Evolutionary conservation across 805 yeast genomes (phyloP).

Genomic region (Yarrowia sp.): DNA sequence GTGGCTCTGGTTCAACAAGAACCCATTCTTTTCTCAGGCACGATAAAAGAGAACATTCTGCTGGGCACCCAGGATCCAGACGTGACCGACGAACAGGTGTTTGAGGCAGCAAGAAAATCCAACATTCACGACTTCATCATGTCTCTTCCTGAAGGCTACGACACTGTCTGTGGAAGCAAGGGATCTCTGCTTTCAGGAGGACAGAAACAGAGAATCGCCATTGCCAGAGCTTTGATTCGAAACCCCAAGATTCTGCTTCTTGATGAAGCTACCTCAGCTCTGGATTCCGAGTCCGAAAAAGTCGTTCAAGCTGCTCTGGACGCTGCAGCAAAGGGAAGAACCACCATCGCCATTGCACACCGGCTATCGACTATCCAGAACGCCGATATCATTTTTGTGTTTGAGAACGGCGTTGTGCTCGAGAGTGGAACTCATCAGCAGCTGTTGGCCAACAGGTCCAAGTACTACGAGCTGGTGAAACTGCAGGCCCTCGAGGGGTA

Average conservation of each 20-base stretch:
- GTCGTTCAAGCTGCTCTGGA: conserved; percentile 75
- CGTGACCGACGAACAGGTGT: conserved; percentile 54
- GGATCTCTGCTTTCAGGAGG: conserved; percentile 74
- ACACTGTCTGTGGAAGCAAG: conserved; percentile 61
- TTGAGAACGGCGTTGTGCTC: conserved; percentile 65
- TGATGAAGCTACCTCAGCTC: conserved; percentile 74
- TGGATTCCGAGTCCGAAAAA: conserved; percentile 74
- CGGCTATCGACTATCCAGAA: conserved; percentile 72
- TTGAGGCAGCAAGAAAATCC: conserved; percentile 58
- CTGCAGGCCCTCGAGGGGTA: conserved; percentile 50
- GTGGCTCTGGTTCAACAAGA: conserved; percentile 71
- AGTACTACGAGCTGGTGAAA: conserved; percentile 53
- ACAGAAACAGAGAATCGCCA: conserved; percentile 77
- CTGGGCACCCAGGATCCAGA: conserved; percentile 54
- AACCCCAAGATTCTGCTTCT: conserved; percentile 67
- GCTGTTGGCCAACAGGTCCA: conserved; percentile 52
- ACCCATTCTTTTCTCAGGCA: conserved; percentile 63
- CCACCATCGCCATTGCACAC: conserved; percentile 86
- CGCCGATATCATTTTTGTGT: conserved; percentile 66
- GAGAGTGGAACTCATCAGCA: conserved; percentile 65
- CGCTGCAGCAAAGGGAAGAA: conserved; percentile 71
- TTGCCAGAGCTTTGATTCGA: conserved; percentile 74
- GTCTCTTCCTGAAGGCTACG: conserved; percentile 65
- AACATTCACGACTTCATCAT: conserved; percentile 64
- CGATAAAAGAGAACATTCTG: conserved; percentile 62